Base-by-base conservation (phyloP, 164 flowering plant species). In the Stephania cephalantha region DNA sequence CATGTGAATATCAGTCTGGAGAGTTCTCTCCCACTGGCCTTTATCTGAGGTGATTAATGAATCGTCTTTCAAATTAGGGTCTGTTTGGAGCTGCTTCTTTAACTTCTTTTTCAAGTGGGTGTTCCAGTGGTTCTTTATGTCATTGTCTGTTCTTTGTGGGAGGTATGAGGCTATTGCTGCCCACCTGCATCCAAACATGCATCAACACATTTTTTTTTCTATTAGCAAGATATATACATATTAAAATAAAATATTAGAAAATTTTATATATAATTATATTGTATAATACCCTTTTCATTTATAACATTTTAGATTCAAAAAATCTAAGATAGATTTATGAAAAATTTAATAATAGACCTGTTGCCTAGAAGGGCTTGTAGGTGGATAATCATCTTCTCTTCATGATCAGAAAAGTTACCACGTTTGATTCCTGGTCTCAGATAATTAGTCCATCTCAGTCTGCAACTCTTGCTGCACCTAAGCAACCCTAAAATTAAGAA, bases 321-420 rank as follows among this genome's bases (percentile, higher is more conserved):
- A 61, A 61, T n/a, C 22, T 61, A 42, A 66, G 30, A 66, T 66
- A 66, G 68, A 66, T 66, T 42, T 5, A 66, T 5, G 9, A n/a
- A 35, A 18, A 7, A 84, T 84, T 12, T 13, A 68, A 13, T 31
- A 29, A 42, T 13, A 11, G 42, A 94, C 98, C 97, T 85, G 42
- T 95, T 95, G 69, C 98, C 98, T 50, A 95, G 74, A 79, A 94
- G 95, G 73, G 95, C 95, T 84, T 94, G 98, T 74, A 94, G 98
- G 72, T 94, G 98, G 74, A 94, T 87, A 35, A 95, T 95, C 95
- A 87, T 95, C 87, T 89, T 90, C 87, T 95, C 98, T 75, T 95
- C 98, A 53, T 90, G 89, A 68, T 89, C 97, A 45, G 94, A 87
- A 82, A 95, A 93, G 83, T 86, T 87, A 5, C 97, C 97, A 13